phyloP scores from a whole-genome alignment of 2,329 filamentous ascomycete genomes.

The Cytospora mali region DNA sequence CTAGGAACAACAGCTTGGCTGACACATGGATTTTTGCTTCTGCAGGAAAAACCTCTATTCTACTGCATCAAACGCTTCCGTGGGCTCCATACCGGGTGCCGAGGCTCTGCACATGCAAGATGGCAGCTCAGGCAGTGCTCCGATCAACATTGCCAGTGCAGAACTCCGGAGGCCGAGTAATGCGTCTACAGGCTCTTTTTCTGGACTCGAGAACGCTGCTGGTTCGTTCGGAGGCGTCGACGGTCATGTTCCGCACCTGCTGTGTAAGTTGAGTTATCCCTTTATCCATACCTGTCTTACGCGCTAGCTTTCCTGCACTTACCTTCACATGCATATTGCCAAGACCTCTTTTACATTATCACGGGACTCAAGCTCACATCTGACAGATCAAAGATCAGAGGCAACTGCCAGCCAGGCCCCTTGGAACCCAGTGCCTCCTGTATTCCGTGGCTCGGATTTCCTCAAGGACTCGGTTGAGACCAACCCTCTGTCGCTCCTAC shows the following conservation, averaged over 20 bases:
- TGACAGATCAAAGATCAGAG: constrained; percentile 31
- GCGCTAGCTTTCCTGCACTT: background rate
- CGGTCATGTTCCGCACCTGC: constrained; percentile 50
- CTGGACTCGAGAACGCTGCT: constrained; percentile 29
- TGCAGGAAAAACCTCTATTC: constrained; percentile 50
- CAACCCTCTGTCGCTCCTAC: constrained; percentile 53
- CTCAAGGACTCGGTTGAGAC: constrained; percentile 44
- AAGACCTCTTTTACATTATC: constrained; percentile 26
- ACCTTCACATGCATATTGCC: constrained; percentile 31
- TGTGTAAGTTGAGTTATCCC: constrained; percentile 55
- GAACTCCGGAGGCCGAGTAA: constrained; percentile 44
- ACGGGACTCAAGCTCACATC: constrained; percentile 25
- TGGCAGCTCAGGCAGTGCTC: constrained; percentile 30
- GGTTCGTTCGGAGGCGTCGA: constrained; percentile 35
- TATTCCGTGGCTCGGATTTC: background rate
- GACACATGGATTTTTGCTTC: constrained; percentile 1
- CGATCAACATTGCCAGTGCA: constrained; percentile 43
- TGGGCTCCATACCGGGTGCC: constrained; percentile 40
- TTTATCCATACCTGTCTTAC: background rate
- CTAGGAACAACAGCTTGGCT: constrained; percentile 6
- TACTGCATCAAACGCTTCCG: constrained; percentile 38
- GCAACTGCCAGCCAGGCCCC: constrained; percentile 32
- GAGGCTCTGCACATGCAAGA: constrained; percentile 50
- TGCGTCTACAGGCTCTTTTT: constrained; percentile 32
- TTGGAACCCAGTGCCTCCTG: constrained; percentile 31